Base-by-base conservation (phyloP, 352 stramenopile species). In the Globisporangium yorkense region DNA sequence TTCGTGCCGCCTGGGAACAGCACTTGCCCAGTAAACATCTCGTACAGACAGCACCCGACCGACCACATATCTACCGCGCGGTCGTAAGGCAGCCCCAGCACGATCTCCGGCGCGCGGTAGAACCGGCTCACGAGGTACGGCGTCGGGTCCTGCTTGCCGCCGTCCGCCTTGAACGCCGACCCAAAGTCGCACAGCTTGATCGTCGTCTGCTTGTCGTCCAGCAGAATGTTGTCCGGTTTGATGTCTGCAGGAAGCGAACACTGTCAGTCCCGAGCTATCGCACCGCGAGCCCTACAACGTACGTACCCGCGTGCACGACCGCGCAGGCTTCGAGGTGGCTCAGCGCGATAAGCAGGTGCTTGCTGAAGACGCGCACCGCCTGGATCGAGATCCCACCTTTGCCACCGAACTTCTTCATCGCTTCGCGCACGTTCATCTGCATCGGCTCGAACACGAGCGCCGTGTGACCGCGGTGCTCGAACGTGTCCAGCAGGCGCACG, bases 81-180 rank as follows among this genome's bases (percentile, higher is more conserved):
- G 74, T 98, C 95, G 70, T 98, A 98, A 27, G 74, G 55, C 31
- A 97, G 74, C 46, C 89, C 88, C 46, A 96, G 68, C 61, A 96
- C 86, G 44, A 96, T 93, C 74, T 99, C 96, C 2, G 96, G 97
- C 20, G 97, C 96, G 54, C 97, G 92, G 74, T 99, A 99, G 70
- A 98, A 99, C 31, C 97, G 82, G 58, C 92, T 98, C n/a, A 99
- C 97, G 9, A 99, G 77, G 66, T 99, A 99, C 13, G 97, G 97
- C 18, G 97, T 99, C 24, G 94, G 89, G 50, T 98, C 90, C 63
- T 98, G 96, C 53, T 97, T 91, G 7, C 80, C 80, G 20, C 89
- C 84, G 21, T 86, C 84, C 55, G 92, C 72, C 65, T 97, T 92
- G 54, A 99, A 98, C 13, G 97, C 97, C 24, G 80, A 97, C 0